Evolutionary conservation across 106 monocot genomes (phyloP).

Genomic region (Allium sativum): DNA sequence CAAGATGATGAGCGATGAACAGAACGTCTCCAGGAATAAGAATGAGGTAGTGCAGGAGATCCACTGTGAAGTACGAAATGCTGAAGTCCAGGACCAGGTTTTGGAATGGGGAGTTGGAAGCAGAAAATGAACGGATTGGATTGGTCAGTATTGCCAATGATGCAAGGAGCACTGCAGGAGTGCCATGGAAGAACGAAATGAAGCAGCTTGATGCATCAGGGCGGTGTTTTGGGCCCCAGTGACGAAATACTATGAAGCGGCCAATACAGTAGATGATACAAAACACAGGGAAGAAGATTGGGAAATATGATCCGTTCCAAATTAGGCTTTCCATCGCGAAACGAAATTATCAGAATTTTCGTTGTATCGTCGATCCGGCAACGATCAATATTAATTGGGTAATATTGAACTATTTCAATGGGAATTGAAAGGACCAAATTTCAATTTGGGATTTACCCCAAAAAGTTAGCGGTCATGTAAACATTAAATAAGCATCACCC

Average conservation of each 20-base stretch:
- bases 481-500: not conserved
- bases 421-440: not conserved
- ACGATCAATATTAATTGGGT: not conserved
- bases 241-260: constrained; percentile 53
- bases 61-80: constrained; percentile 74
- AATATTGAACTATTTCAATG: not conserved
- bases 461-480: not conserved
- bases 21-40: constrained; percentile 59
- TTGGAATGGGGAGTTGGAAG: constrained; percentile 46
- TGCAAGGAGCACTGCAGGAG: constrained; percentile 60
- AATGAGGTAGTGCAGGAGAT: constrained; percentile 76
- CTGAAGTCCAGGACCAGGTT: constrained; percentile 78
- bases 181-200: constrained; percentile 68
- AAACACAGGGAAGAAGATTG: constrained; percentile 46
- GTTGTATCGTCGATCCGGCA: not conserved
- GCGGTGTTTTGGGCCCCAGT: constrained; percentile 54
- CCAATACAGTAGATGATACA: constrained; percentile 45
- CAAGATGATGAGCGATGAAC: constrained; percentile 95
- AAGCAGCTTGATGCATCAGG: constrained; percentile 81
- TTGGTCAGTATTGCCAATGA: constrained; percentile 20
- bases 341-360: not conserved
- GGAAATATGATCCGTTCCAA: constrained; percentile 23
- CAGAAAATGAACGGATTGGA: constrained; percentile 18
- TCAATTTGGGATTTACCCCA: not conserved
- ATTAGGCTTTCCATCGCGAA: constrained; percentile 22